Evolutionary conservation across 2,329 filamentous ascomycete species (phyloP).

Genomic region (Penicillium sp.): DNA sequence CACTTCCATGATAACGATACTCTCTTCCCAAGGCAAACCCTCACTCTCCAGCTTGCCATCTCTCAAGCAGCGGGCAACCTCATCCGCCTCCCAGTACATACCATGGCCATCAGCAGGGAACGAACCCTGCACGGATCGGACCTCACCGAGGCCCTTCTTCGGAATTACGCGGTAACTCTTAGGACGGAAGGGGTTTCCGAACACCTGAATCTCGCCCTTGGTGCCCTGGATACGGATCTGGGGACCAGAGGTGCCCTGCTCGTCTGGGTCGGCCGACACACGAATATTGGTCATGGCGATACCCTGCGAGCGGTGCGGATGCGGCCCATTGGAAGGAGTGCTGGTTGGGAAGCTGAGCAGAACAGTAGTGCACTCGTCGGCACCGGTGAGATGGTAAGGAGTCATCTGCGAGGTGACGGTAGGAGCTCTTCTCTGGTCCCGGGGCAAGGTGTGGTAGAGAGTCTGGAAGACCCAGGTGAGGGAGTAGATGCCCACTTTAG

Average conservation of each 20-base stretch:
- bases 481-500: slow-evolving; percentile 71
- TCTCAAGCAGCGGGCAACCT: slow-evolving; percentile 66
- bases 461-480: slow-evolving; percentile 89
- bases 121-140: slow-evolving; percentile 34
- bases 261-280: slow-evolving; percentile 58
- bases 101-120: slow-evolving; percentile 63
- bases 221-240: slow-evolving; percentile 75
- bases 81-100: slow-evolving; percentile 87
- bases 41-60: slow-evolving; percentile 73
- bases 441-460: slow-evolving; percentile 72
- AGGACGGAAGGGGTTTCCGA: slow-evolving; percentile 65
- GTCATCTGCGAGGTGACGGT: slow-evolving; percentile 61
- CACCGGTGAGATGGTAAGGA: slow-evolving; percentile 66
- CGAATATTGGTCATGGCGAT: slow-evolving; percentile 65
- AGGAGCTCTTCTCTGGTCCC: slow-evolving; percentile 59
- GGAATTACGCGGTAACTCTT: slow-evolving; percentile 60
- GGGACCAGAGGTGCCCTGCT: slow-evolving; percentile 55
- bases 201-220: slow-evolving; percentile 75
- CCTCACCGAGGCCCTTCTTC: slow-evolving; percentile 46
- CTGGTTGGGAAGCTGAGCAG: slow-evolving; percentile 67
- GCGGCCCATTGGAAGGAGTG: slow-evolving; percentile 38
- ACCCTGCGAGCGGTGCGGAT: slow-evolving; percentile 57
- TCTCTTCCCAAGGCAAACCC: slow-evolving; percentile 67
- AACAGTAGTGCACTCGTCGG: slow-evolving; percentile 73
- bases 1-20: slow-evolving; percentile 75